A percentile compares a stretch with the other conserved stretches of the same genome.
These are phyloP conservation scores for Curvularia verruculosa DNA, from an alignment of 2,329 filamentous ascomycete species.

Conservation along the genomic window DNA sequence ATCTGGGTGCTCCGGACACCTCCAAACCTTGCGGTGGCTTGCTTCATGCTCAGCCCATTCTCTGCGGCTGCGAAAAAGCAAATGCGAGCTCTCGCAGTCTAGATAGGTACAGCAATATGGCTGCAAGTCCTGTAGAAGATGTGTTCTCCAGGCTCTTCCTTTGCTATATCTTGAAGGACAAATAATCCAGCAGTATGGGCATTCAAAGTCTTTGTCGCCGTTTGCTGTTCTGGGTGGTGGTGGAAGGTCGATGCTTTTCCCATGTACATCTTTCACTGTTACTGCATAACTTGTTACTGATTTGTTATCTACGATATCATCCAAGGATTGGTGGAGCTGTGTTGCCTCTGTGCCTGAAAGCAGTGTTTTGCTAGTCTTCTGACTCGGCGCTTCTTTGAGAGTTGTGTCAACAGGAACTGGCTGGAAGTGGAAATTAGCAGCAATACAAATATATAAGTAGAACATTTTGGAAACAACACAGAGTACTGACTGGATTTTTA, in stretches of 20 bases:
- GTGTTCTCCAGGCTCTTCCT: conserved; percentile 43
- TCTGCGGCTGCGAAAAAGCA: conserved; percentile 45
- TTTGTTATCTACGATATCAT: conserved; percentile 45
- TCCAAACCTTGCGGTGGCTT: conserved; percentile 46
- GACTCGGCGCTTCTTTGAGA: conserved; percentile 32
- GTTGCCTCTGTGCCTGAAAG: conserved; percentile 49
- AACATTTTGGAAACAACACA: neutral
- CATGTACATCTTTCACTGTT: conserved; percentile 44
- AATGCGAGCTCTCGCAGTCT: conserved; percentile 35
- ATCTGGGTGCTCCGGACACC: conserved; percentile 43
- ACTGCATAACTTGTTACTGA: conserved; percentile 48
- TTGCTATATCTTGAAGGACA: conserved; percentile 46
- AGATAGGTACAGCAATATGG: conserved; percentile 47
- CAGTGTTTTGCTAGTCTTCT: conserved; percentile 42
- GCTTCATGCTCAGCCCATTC: conserved; percentile 49
- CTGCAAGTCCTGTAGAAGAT: conserved; percentile 47
- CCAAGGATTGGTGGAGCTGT: conserved; percentile 45
- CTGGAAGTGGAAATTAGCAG: neutral
- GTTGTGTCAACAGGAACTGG: conserved; percentile 6
- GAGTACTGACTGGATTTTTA: neutral
- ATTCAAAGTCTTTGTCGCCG: conserved; percentile 47
- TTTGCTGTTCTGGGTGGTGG: conserved; percentile 41
- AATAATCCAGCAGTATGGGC: conserved; percentile 49
- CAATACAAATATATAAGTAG: neutral
- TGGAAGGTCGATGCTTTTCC: conserved; percentile 42